Evolutionary conservation across 2,329 filamentous ascomycete genomes (phyloP).

Genomic region (Teratosphaeria destructans): DNA sequence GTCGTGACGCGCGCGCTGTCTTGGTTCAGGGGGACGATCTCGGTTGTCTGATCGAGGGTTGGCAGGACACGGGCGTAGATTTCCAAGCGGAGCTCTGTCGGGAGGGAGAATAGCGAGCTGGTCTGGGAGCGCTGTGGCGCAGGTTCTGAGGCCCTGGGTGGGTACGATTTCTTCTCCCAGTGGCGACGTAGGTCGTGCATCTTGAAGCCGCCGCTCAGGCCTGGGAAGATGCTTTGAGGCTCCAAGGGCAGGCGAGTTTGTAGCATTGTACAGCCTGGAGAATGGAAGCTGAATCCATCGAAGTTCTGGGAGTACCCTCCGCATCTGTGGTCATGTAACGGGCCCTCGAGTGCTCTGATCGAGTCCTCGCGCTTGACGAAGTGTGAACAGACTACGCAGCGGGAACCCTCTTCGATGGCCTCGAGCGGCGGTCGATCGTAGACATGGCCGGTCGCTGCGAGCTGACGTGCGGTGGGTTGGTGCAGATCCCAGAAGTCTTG

Average conservation of each 20-base stretch:
- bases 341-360: constrained; percentile 10
- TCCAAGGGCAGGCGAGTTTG: constrained; percentile 20
- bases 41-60: constrained; percentile 10
- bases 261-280: constrained; percentile 13
- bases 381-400: constrained; percentile 17
- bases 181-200: constrained; percentile 8
- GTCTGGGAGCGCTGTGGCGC: constrained; percentile 2
- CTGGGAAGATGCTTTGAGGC: constrained; percentile 4
- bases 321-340: not conserved
- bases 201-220: constrained; percentile 3
- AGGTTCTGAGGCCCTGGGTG: not conserved
- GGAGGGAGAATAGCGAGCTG: constrained; percentile 35
- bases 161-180: constrained; percentile 4
- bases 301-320: constrained; percentile 1
- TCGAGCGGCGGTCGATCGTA: constrained; percentile 22
- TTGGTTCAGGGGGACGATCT: constrained; percentile 15
- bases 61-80: constrained; percentile 38
- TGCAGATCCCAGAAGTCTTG: constrained; percentile 15
- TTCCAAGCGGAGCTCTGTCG: constrained; percentile 52
- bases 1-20: constrained; percentile 20
- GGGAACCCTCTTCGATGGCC: constrained; percentile 21
- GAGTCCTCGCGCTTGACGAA: constrained; percentile 18
- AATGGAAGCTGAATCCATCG: constrained; percentile 13
- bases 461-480: constrained; percentile 16
- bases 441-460: constrained; percentile 23